phyloP scores from a whole-genome alignment of 257 asterid genomes.

The Petunia secreta region DNA sequence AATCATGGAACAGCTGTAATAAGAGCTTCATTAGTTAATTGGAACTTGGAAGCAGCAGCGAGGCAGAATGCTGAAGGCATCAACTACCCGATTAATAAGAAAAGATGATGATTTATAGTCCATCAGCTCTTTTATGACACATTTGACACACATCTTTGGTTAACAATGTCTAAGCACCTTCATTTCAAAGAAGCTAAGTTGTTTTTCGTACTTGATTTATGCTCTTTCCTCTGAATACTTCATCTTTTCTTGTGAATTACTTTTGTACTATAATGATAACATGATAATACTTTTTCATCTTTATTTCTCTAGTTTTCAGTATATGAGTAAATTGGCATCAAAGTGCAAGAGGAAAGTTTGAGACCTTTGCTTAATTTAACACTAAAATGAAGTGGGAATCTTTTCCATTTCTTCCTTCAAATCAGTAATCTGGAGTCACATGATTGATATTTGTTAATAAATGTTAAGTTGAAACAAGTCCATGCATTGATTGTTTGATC shows the following conservation, averaged over 20 bases:
- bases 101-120: not conserved
- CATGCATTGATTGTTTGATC: not conserved
- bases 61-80: not conserved
- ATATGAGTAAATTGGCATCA: not conserved
- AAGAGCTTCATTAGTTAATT: not conserved
- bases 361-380: not conserved
- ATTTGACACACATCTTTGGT: not conserved
- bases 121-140: not conserved
- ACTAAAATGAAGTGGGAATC: not conserved
- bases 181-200: not conserved
- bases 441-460: not conserved
- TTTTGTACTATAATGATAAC: not conserved
- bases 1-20: too few relatives aligned
- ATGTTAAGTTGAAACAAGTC: not conserved
- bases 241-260: not conserved
- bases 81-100: constrained; percentile 2
- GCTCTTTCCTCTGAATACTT: not conserved
- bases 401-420: not conserved
- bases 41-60: too few relatives aligned
- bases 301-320: not conserved
- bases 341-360: not conserved
- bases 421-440: not conserved
- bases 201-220: not conserved
- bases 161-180: not conserved
- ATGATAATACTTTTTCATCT: not conserved